phyloP scores from a whole-genome alignment of 176 grass and related monocot genomes.

The Echinochloa phyllopogon region DNA sequence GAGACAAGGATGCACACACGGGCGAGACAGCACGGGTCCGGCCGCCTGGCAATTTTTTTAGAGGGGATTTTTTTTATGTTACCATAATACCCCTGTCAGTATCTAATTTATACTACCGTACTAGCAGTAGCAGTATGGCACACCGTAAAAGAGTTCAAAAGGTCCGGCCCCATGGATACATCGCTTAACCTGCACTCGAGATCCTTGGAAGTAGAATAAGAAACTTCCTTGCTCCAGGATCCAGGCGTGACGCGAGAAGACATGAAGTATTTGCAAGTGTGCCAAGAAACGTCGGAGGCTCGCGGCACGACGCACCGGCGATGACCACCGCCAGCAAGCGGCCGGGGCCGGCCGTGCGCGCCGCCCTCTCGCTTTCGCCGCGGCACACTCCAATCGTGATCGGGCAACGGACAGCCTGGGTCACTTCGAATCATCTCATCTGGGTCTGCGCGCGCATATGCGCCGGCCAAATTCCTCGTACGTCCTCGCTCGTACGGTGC shows the following conservation, averaged over 20 bases:
- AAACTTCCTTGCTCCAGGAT: not conserved
- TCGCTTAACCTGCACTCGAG: constrained; percentile 3
- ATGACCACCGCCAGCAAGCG: not conserved
- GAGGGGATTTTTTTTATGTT: too few species aligned
- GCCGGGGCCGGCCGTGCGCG: not conserved
- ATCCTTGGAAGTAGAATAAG: not conserved
- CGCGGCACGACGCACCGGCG: not conserved
- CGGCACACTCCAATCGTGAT: not conserved
- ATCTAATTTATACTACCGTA: too few species aligned
- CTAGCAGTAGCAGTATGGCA: too few species aligned
- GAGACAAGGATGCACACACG: too few species aligned
- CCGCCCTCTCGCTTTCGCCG: not conserved
- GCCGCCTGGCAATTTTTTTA: too few species aligned
- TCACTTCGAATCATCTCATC: not conserved
- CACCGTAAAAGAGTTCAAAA: too few species aligned
- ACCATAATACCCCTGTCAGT: too few species aligned
- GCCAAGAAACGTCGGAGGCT: constrained; percentile 15
- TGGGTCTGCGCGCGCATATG: not conserved
- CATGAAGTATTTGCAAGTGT: constrained; percentile 36
- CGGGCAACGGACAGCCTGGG: not conserved
- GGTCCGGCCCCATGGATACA: not conserved
- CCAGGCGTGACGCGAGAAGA: not conserved
- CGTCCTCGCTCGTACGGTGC: constrained; percentile 19
- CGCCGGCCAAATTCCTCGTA: not conserved
- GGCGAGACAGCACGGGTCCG: too few species aligned